A percentile compares a stretch with the other conserved stretches of the same genome.
These are phyloP conservation scores for Puccinia coronata DNA, from an alignment of 1,284 basidiomycete genomes.

Conservation along the genomic window DNA sequence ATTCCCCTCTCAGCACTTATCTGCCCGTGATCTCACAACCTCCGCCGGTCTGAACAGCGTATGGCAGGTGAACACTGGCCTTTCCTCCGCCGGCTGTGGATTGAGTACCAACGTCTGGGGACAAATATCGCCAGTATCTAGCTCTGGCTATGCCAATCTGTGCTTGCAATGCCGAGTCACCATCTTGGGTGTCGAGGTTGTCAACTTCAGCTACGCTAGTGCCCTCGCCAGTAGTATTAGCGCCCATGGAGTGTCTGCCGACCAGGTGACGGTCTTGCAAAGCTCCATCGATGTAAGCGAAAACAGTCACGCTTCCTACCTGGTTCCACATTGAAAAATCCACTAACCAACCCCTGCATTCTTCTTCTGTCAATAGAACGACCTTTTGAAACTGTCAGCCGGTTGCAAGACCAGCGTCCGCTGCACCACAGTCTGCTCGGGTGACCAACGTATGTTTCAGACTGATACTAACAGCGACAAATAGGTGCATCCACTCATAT, in stretches of 20 bases:
- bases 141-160: conserved; percentile 31
- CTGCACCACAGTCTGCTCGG: neutral
- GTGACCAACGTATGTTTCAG: neutral
- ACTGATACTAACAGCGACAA: too few relatives aligned
- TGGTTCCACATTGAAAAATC: too few relatives aligned
- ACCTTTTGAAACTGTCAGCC: conserved; percentile 4
- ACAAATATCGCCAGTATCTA: neutral
- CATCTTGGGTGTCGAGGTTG: conserved; percentile 12
- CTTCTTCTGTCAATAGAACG: neutral
- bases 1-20: too few relatives aligned
- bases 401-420: conserved; percentile 2
- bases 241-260: conserved; percentile 9
- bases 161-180: conserved; percentile 34
- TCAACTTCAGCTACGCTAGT: conserved; percentile 6
- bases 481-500: too few relatives aligned
- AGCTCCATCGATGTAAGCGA: neutral
- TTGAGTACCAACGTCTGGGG: conserved; percentile 15
- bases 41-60: too few relatives aligned
- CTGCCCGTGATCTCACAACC: too few relatives aligned
- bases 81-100: conserved; percentile 16
- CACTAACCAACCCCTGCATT: neutral
- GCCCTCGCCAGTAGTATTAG: conserved; percentile 20
- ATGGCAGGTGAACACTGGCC: neutral
- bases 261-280: neutral
- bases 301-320: too few relatives aligned